Percentiles rank a stretch among this genome's conserved stretches.
phyloP scores from a whole-genome alignment of 371 early-diverging fungal genomes.

The Batkoa obscura region DNA sequence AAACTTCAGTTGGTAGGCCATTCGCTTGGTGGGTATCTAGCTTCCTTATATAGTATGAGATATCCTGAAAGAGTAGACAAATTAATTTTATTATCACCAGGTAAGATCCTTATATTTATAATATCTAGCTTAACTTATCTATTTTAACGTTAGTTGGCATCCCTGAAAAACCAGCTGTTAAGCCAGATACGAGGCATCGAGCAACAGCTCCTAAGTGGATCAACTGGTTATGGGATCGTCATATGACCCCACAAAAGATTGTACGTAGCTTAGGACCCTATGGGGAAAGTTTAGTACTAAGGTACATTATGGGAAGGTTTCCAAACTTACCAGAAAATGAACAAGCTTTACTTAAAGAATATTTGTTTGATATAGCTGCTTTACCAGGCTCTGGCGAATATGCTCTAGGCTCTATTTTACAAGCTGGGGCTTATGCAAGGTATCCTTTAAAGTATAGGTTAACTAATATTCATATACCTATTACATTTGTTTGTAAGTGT shows the following conservation, averaged over 20 bases:
- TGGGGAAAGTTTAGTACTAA: conserved; percentile 45
- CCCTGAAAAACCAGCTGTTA: conserved; percentile 18
- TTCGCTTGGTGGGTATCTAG: conserved; percentile 77
- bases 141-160: conserved; percentile 22
- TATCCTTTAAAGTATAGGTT: conserved; percentile 52
- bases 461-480: conserved; percentile 42
- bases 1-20: conserved; percentile 71
- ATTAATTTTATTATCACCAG: conserved; percentile 76
- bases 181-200: not conserved
- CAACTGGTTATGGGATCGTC: conserved; percentile 30
- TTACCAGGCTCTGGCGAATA: conserved; percentile 59
- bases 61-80: conserved; percentile 75
- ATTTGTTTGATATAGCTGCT: conserved; percentile 53
- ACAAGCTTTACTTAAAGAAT: conserved; percentile 16
- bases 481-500: conserved; percentile 36
- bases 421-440: conserved; percentile 67
- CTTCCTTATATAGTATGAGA: conserved; percentile 63
- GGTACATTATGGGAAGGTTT: conserved; percentile 50
- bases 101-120: conserved; percentile 10
- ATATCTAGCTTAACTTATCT: not conserved
- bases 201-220: conserved; percentile 19
- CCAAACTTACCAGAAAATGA: conserved; percentile 39
- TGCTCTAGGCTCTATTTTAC: conserved; percentile 50
- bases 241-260: conserved; percentile 62
- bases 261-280: conserved; percentile 58